Conservation (phyloP, 1,139 yeast genomes). For the Pichiaceae sp. region DNA sequence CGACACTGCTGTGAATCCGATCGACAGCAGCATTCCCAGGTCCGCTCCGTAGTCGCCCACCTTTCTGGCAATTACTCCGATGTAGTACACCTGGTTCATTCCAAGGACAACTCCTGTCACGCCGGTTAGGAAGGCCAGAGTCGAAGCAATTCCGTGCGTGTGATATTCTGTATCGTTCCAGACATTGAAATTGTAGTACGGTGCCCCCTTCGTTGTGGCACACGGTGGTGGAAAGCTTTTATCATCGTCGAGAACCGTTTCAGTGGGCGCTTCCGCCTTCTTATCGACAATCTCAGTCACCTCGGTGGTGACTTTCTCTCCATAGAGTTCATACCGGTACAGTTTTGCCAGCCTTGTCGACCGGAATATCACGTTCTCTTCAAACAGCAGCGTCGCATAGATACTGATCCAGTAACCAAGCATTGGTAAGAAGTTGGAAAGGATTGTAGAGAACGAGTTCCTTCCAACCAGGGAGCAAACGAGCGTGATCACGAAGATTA, state of each 20-base stretch:
- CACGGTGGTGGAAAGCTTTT: constrained; percentile 11
- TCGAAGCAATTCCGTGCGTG: constrained; percentile 75
- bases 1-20: constrained; percentile 59
- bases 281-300: neutral
- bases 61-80: constrained; percentile 55
- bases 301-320: neutral
- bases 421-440: constrained; percentile 90
- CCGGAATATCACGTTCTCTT: constrained; percentile 72
- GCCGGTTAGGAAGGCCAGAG: constrained; percentile 72
- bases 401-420: constrained; percentile 90
- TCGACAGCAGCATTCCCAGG: constrained; percentile 73
- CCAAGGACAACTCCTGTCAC: constrained; percentile 82
- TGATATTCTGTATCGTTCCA: constrained; percentile 49
- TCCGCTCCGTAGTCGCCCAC: constrained; percentile 77
- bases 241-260: neutral
- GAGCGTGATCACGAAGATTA: constrained; percentile 56
- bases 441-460: constrained; percentile 62
- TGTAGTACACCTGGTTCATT: constrained; percentile 80
- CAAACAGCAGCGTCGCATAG: constrained; percentile 62
- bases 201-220: constrained; percentile 13
- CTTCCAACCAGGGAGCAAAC: constrained; percentile 73
- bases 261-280: neutral
- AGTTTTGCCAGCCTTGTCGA: constrained; percentile 38
- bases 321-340: constrained; percentile 43
- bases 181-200: constrained; percentile 51